Evolutionary conservation across 495 filamentous ascomycete species (phyloP).

Genomic region (Penicillium canariense): DNA sequence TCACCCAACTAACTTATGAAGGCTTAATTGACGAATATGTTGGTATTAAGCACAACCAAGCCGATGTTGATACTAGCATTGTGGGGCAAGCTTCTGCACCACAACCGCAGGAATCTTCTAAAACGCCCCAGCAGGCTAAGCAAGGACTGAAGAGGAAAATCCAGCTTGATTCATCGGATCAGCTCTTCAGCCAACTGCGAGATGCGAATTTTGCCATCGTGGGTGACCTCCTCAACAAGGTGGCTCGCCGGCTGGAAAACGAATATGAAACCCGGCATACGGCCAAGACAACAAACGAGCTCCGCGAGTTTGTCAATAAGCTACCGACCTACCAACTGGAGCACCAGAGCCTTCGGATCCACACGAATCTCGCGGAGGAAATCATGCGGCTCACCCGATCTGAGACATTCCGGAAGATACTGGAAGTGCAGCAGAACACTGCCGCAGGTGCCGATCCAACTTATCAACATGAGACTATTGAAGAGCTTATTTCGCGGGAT

Average conservation of each 20-base stretch:
- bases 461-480: conserved; percentile 83
- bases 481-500: conserved; percentile 88
- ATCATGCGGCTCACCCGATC: conserved; percentile 87
- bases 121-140: conserved; percentile 51
- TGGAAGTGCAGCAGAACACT: conserved; percentile 95
- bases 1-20: conserved; percentile 97
- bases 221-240: conserved; percentile 81
- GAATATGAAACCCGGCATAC: conserved; percentile 88
- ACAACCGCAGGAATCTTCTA: conserved; percentile 53
- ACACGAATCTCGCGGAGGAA: conserved; percentile 90
- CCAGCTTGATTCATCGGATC: conserved; percentile 83
- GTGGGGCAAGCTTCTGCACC: conserved; percentile 66
- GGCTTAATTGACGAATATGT: conserved; percentile 94
- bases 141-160: conserved; percentile 84
- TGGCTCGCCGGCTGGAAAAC: conserved; percentile 80
- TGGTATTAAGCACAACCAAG: conserved; percentile 81
- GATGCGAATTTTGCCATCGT: conserved; percentile 96
- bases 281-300: conserved; percentile 84
- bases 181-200: conserved; percentile 82
- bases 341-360: conserved; percentile 84
- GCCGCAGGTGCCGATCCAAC: conserved; percentile 87
- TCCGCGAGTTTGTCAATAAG: conserved; percentile 88
- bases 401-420: conserved; percentile 79
- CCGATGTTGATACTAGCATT: conserved; percentile 90
- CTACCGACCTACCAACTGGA: conserved; percentile 91